Evolutionary conservation across 192 early-diverging fungal species (phyloP), one percentile per base, ranked within the genome.

Genomic region (Funneliformis mosseae): DNA sequence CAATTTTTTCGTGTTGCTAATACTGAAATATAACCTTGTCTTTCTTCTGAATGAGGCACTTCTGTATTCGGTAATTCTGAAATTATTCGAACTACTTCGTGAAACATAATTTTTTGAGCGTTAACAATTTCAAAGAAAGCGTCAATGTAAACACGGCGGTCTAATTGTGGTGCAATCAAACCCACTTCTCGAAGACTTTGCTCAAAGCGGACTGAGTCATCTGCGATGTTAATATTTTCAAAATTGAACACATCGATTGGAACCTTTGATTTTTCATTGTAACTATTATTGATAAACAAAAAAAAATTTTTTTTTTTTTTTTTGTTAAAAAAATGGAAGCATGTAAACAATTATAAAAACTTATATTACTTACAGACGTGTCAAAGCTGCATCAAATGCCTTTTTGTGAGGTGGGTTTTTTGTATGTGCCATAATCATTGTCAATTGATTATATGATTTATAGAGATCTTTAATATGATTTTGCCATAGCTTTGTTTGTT

Each of bases 331-430:
- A 12, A 3, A 64, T 25, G 25, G 3, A 28, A 0, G 10, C 33
- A 33, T n/a, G n/a, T n/a, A n/a, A n/a, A n/a, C n/a, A n/a, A n/a
- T n/a, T n/a, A n/a, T n/a, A n/a, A n/a, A n/a, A 33, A 33, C 33
- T 33, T 33, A 69, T 69, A 16, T 4, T 8, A 73, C 71, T 73
- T 50, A 79, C 55, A 79, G 18, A 43, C 38, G 14, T 18, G 78
- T 18, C 25, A 79, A 67, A 41, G 78, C 78, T 27, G 78, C 78
- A 60, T 79, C 78, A 41, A 43, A 79, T 8, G 78, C 78, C 11
- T 25, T 9, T 79, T 79, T 79, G 55, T 71, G 41, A 11, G 78
- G 78, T 39, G 78, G 78, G 18, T 25, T 71, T 16, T 48, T 79
- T 3, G 78, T 41, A 6, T 23, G 28, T 18, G 48, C 23, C n/a